A percentile compares a stretch with the other conserved stretches of the same genome.
Conservation (phyloP, 164 flowering plant species). For the Saururus chinensis region DNA sequence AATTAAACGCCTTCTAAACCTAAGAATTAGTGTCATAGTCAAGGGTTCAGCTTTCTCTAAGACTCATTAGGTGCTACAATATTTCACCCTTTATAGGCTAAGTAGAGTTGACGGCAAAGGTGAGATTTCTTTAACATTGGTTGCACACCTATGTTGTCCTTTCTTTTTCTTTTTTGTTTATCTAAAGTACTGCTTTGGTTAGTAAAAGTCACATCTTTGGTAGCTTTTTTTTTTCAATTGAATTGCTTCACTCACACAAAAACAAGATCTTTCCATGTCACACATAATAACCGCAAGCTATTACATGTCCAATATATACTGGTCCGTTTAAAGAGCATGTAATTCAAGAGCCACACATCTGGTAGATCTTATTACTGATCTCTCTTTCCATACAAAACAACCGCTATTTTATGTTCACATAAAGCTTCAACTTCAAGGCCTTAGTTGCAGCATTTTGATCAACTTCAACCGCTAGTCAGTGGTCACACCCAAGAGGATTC, state of each 20-base stretch:
- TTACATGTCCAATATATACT: neutral
- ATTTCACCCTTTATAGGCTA: neutral
- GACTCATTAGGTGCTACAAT: neutral
- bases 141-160: neutral
- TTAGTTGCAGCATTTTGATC: too few species aligned
- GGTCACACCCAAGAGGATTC: neutral
- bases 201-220: conserved; percentile 1
- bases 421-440: neutral
- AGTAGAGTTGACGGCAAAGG: neutral
- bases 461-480: too few species aligned
- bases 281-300: neutral
- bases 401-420: neutral
- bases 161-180: neutral
- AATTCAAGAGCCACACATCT: too few species aligned
- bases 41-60: neutral
- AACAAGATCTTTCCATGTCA: neutral
- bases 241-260: neutral
- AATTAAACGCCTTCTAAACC: neutral
- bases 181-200: neutral
- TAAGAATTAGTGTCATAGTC: neutral
- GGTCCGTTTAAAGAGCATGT: neutral
- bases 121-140: too few species aligned
- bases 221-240: neutral
- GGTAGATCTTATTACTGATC: neutral
- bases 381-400: neutral